Percentiles rank a stretch among this genome's conserved stretches.
phyloP scores from a whole-genome alignment of 2,329 filamentous ascomycete species.

The Ophiostoma himal-ulmi region DNA sequence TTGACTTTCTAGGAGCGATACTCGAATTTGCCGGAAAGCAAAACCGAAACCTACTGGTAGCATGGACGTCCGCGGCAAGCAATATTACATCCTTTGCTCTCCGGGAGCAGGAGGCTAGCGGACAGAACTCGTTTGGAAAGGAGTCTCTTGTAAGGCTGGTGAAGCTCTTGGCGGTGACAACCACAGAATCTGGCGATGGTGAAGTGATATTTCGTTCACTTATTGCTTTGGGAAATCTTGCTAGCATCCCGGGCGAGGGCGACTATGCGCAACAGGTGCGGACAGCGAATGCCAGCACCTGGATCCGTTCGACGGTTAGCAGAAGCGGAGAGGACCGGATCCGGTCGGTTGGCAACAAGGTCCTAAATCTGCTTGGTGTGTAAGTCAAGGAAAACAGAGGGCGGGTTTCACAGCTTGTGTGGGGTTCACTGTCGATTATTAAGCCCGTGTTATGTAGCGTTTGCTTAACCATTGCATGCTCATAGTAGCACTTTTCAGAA shows the following conservation, averaged over 20 bases:
- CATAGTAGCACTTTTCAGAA: neutral
- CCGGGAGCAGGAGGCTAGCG: slow-evolving; percentile 38
- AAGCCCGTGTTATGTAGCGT: neutral
- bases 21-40: slow-evolving; percentile 48
- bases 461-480: neutral
- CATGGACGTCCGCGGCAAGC: slow-evolving; percentile 73
- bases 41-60: slow-evolving; percentile 78
- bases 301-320: slow-evolving; percentile 37
- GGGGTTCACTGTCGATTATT: too few species aligned
- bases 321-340: slow-evolving; percentile 44
- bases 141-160: slow-evolving; percentile 40
- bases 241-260: slow-evolving; percentile 37
- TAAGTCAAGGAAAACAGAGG: neutral
- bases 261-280: slow-evolving; percentile 29
- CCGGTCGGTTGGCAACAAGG: slow-evolving; percentile 29
- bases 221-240: slow-evolving; percentile 75
- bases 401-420: neutral
- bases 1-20: slow-evolving; percentile 59
- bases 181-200: slow-evolving; percentile 63
- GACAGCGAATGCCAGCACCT: slow-evolving; percentile 33
- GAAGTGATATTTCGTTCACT: slow-evolving; percentile 80
- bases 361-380: slow-evolving; percentile 18
- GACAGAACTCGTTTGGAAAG: slow-evolving; percentile 38
- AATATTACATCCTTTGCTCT: slow-evolving; percentile 75
- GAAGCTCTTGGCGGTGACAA: slow-evolving; percentile 55